A percentile compares a stretch with the other conserved stretches of the same genome.
phyloP scores from a whole-genome alignment of 2,329 filamentous ascomycete species.

The Trichoderma sp. region DNA sequence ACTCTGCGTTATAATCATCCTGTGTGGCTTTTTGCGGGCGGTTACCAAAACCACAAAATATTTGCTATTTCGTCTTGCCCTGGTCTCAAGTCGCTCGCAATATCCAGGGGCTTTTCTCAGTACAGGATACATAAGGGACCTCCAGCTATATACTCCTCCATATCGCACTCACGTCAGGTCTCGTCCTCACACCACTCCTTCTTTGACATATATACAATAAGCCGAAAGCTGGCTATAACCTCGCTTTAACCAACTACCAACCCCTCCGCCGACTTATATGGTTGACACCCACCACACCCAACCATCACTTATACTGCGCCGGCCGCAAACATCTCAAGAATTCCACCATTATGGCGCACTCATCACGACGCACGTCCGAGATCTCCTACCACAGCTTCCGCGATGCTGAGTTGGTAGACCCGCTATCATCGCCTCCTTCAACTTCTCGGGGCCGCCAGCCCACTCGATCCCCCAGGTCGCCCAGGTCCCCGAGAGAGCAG shows the following conservation, averaged over 20 bases:
- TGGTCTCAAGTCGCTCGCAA: background rate
- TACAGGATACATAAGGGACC: background rate
- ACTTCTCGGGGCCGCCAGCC: constrained; percentile 29
- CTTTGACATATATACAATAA: background rate
- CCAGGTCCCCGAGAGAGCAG: constrained; percentile 28
- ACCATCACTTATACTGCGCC: background rate
- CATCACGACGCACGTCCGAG: constrained; percentile 44
- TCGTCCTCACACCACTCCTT: background rate
- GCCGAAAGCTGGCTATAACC: background rate
- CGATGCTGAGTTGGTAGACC: constrained; percentile 51
- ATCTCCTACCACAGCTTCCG: constrained; percentile 58
- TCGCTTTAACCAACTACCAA: background rate
- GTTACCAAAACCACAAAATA: constrained; percentile 16
- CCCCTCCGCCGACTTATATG: background rate
- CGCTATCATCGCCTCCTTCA: constrained; percentile 34
- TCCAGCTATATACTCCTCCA: constrained; percentile 7
- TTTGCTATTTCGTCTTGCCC: background rate
- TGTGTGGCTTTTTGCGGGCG: background rate
- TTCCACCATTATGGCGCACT: constrained; percentile 9
- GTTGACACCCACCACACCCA: background rate
- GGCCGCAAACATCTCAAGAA: background rate
- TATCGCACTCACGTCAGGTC: background rate
- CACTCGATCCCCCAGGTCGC: constrained; percentile 27
- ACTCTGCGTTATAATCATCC: constrained; percentile 4
- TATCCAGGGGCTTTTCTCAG: background rate